Conservation (phyloP, 192 early-diverging fungal genomes). For the Umbelopsis vinacea region DNA sequence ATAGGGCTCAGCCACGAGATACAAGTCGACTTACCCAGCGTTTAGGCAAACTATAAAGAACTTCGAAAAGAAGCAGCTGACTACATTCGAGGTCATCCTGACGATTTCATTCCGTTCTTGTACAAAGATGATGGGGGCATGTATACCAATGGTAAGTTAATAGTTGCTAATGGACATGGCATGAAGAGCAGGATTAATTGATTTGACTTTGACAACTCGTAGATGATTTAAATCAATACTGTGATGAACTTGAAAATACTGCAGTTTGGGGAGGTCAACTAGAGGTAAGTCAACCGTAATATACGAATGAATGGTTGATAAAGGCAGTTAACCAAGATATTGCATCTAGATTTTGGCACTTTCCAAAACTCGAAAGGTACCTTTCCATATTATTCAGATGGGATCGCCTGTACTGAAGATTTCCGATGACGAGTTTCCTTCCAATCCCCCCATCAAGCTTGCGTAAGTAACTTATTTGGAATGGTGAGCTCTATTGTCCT, state of each 20-base stretch:
- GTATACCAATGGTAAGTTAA: constrained; percentile 54
- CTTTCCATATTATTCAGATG: constrained; percentile 88
- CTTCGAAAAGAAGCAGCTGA: constrained; percentile 75
- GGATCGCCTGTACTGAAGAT: constrained; percentile 78
- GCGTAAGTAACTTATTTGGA: constrained; percentile 60
- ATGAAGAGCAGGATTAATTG: neutral
- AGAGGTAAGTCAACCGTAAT: constrained; percentile 60
- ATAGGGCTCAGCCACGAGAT: neutral
- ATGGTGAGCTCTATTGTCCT: neutral
- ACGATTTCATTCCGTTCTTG: constrained; percentile 93
- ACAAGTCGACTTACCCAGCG: constrained; percentile 3
- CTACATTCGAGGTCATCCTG: constrained; percentile 79
- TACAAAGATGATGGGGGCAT: constrained; percentile 81
- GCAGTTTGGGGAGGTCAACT: constrained; percentile 94
- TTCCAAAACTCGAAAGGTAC: constrained; percentile 69
- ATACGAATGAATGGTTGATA: neutral
- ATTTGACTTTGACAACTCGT: constrained; percentile 22
- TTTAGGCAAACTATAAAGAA: constrained; percentile 56
- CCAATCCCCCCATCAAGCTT: constrained; percentile 67
- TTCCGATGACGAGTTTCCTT: constrained; percentile 68
- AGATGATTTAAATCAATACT: constrained; percentile 79
- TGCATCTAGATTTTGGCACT: constrained; percentile 74
- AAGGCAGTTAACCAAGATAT: neutral
- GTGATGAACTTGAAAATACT: constrained; percentile 75
- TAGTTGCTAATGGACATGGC: neutral